Base-by-base conservation (phyloP, 257 asterid genomes). In the Lavandula angustifolia region DNA sequence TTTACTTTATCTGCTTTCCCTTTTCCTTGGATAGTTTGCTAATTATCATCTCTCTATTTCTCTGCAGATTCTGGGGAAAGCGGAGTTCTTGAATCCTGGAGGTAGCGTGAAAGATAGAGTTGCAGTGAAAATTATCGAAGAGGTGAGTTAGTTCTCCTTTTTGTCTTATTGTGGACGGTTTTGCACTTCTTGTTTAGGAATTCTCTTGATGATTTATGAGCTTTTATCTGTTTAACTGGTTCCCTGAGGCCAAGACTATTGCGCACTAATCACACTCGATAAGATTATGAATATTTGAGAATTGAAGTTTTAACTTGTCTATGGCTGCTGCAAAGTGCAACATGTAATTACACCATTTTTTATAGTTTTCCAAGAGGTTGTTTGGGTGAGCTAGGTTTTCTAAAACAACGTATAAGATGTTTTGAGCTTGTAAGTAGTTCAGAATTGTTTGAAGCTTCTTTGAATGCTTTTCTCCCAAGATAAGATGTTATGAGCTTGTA, bases 91-190 rank as follows among this genome's bases (percentile, higher is more conserved):
- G 75, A 92, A 92, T 65, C 99, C 99, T 12, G 97, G 99, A 34
- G 99, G 99, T 47, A 92, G 97, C 68, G 97, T 92, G 47, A 89
- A 92, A 78, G 99, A 92, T 63, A 82, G 97, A 73, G 96, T 89
- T 44, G 97, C 97, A 0, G 90, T 92, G 54, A 83, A 89, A 75
- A 87, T 92, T 67, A 82, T 92, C 64, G 85, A 92, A 84, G 99
- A 92, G 95, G 97, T 89, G 46, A 9, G 14, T 63, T 54, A 4
- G n/a, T 46, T 51, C 3, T 46, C 38, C 7, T 31, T 33, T 14
- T 12, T 7, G n/a, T n/a, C n/a, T n/a, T n/a, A n/a, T n/a, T n/a
- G n/a, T n/a, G n/a, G 11, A 37, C 4, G 8, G 16, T 9, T 35
- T 3, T 3, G 49, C 16, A 4, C 5, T 37, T 27, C 33, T 14